Evolutionary conservation across 2,329 filamentous ascomycete species (phyloP).

Genomic region (Penicillium thymicola): DNA sequence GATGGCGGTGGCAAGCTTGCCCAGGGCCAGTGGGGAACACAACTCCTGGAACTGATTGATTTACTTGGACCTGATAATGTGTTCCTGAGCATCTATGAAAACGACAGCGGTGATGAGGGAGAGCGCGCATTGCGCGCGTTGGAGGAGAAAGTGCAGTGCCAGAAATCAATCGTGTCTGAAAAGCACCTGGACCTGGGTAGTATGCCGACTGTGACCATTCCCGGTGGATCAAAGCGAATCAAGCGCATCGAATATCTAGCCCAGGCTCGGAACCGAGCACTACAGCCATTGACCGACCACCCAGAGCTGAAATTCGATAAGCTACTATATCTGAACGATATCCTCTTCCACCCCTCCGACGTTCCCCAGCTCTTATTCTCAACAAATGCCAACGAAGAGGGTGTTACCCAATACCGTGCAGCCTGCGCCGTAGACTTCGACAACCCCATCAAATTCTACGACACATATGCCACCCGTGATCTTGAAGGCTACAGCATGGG

Average conservation of each 20-base stretch:
- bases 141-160: slow-evolving; percentile 49
- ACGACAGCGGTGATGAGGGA: slow-evolving; percentile 60
- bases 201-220: slow-evolving; percentile 59
- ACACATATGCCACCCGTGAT: slow-evolving; percentile 71
- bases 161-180: slow-evolving; percentile 57
- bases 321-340: slow-evolving; percentile 64
- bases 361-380: slow-evolving; percentile 61
- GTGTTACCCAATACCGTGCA: slow-evolving; percentile 60
- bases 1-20: slow-evolving; percentile 61
- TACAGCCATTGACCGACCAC: slow-evolving; percentile 58
- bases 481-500: slow-evolving; percentile 66
- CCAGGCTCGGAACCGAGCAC: slow-evolving; percentile 67
- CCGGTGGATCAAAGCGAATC: slow-evolving; percentile 60
- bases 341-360: slow-evolving; percentile 59
- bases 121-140: slow-evolving; percentile 54
- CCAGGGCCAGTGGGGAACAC: slow-evolving; percentile 61
- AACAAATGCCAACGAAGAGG: slow-evolving; percentile 54
- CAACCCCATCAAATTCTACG: slow-evolving; percentile 71
- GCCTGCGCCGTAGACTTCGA: slow-evolving; percentile 75
- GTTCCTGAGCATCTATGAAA: slow-evolving; percentile 71
- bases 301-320: slow-evolving; percentile 51
- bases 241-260: slow-evolving; percentile 74
- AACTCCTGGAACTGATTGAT: slow-evolving; percentile 60
- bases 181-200: slow-evolving; percentile 55
- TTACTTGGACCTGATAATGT: slow-evolving; percentile 65